Base-by-base conservation (phyloP, 345 rosid species). In the Eucalyptus leucophloia region DNA sequence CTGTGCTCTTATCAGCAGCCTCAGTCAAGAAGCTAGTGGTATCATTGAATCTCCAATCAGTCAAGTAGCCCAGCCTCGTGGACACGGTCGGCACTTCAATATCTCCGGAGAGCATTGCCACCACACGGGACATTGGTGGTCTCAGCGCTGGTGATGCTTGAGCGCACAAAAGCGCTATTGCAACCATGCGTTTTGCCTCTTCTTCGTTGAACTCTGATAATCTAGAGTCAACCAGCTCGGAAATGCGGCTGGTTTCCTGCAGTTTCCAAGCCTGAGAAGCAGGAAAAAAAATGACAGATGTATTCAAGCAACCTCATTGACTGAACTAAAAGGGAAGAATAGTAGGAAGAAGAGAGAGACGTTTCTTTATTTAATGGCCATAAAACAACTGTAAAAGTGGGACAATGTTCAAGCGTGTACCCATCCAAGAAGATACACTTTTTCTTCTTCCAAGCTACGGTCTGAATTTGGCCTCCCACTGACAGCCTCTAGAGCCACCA, bases 81-180 rank as follows among this genome's bases (percentile, higher is more conserved):
- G 91, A 88, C 34, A 91, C 92, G 45, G 88, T 86, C 83, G 92
- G 90, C 26, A 96, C 95, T 91, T 95, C 97, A n/a, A 91, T 90
- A 90, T 97, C 99, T 87, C 96, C 96, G 0, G 94, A 92, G 21
- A 97, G 91, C 99, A 97, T 95, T 16, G 95, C 94, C 51, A 95
- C 92, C 4, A 94, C 96, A 13, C 95, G 93, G 8, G 98, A 96
- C 96, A 96, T 95, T 28, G 94, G 69, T 86, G 97, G 97, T 87
- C 98, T 90, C 42, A 90, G 88, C 18, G 40, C n/a, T 54, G 95
- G 95, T 65, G 97, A 90, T 47, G 97, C 88, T 37, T 95, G 98
- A 56, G 98, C 89, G 91, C 98, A 95, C 87, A 95, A 37, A 87
- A 97, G 94, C 88, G 95, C 96, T n/a, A 96, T 90, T 88, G 93